Percentiles rank a stretch among this genome's conserved stretches.
phyloP scores from a whole-genome alignment of 1,284 basidiomycete species.

The Puccinia coronata region DNA sequence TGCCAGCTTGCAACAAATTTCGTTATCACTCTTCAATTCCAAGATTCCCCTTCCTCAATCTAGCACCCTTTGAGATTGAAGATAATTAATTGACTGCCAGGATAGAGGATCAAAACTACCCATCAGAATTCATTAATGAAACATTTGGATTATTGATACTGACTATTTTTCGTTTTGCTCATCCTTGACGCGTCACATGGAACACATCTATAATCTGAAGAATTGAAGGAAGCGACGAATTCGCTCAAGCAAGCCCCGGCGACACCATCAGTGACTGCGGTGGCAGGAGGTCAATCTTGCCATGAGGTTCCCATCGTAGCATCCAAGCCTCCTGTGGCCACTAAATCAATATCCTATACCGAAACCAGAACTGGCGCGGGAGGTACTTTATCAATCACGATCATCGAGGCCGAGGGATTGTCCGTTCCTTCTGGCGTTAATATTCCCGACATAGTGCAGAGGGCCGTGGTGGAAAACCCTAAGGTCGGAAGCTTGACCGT shows the following conservation, averaged over 20 bases:
- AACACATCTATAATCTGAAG: not conserved
- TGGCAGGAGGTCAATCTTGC: not conserved
- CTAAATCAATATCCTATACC: not conserved
- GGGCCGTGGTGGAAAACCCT: constrained; percentile 40
- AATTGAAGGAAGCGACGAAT: constrained; percentile 27
- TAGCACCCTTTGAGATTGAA: too few relatives aligned
- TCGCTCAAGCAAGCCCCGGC: constrained; percentile 3
- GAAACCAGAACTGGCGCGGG: not conserved
- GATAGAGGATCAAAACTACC: not conserved
- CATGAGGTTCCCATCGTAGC: not conserved
- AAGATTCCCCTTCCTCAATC: too few relatives aligned
- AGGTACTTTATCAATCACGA: constrained; percentile 44
- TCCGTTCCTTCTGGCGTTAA: constrained; percentile 20
- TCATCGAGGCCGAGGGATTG: constrained; percentile 46
- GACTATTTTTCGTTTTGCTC: not conserved
- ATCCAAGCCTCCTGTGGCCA: not conserved
- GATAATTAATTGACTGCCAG: not conserved
- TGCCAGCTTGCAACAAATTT: too few relatives aligned
- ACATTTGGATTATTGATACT: not conserved
- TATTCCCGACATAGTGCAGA: constrained; percentile 31
- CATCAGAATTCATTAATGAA: too few relatives aligned
- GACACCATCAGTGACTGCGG: not conserved
- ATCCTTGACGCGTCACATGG: not conserved
- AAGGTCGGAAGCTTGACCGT: constrained; percentile 41
- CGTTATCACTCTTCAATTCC: too few relatives aligned